Conservation (phyloP, 768 basidiomycete species). For the Rossbeevera mucosa region DNA sequence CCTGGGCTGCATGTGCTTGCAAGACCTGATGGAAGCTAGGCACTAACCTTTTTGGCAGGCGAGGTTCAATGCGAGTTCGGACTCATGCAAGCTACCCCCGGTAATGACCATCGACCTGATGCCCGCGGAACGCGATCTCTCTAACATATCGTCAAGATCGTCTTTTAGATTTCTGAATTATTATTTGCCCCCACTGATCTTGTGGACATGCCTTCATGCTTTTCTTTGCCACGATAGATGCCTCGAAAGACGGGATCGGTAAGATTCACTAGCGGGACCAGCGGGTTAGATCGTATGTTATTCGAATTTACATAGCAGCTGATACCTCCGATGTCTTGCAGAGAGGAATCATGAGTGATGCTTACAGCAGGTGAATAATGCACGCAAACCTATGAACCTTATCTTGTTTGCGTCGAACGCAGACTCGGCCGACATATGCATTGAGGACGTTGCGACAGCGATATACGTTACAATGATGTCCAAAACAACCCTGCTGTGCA, state of each 20-base stretch:
- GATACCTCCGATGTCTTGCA: constrained; percentile 39
- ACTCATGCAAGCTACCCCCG: constrained; percentile 65
- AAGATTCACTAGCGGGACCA: constrained; percentile 40
- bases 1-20: constrained; percentile 30
- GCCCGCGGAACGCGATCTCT: constrained; percentile 53
- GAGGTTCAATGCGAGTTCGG: constrained; percentile 53
- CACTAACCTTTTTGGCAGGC: constrained; percentile 50
- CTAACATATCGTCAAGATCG: constrained; percentile 57
- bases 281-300: not conserved
- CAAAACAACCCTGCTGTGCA: too few species aligned
- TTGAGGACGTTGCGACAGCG: not conserved
- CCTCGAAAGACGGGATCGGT: constrained; percentile 58
- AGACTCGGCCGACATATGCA: constrained; percentile 6
- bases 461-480: too few species aligned
- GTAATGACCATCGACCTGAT: constrained; percentile 73
- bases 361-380: not conserved
- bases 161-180: constrained; percentile 34
- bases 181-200: not conserved
- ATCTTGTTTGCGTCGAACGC: constrained; percentile 9
- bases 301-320: not conserved
- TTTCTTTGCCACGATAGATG: constrained; percentile 42
- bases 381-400: constrained; percentile 34
- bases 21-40: not conserved
- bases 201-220: constrained; percentile 42
- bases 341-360: not conserved